Percentiles rank a stretch among this genome's conserved stretches.
These are phyloP conservation scores for Orbilia javanica DNA, from an alignment of 2,329 filamentous ascomycete species.

Conservation along the genomic window DNA sequence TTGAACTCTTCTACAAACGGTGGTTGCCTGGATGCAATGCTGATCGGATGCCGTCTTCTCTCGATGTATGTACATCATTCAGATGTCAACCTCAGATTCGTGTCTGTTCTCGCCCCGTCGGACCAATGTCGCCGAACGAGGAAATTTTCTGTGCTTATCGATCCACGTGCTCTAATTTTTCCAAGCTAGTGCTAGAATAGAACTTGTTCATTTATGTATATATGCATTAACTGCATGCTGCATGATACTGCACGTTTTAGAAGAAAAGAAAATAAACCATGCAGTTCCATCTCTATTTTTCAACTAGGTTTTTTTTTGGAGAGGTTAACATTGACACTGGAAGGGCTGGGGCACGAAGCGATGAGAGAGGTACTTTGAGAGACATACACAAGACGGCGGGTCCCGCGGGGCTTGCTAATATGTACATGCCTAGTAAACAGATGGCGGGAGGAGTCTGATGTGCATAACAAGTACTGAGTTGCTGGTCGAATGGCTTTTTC, in stretches of 20 bases:
- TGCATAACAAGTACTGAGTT: slow-evolving; percentile 6
- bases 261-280: background rate
- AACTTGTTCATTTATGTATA: slow-evolving; percentile 8
- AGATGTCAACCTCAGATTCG: background rate
- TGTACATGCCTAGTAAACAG: background rate
- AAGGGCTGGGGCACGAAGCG: no score
- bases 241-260: background rate
- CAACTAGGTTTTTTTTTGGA: background rate
- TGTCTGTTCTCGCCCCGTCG: background rate
- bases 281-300: background rate
- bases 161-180: slow-evolving; percentile 2
- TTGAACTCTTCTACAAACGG: background rate
- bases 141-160: slow-evolving; percentile 7
- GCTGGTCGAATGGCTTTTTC: background rate
- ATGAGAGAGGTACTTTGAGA: background rate
- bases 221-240: slow-evolving; percentile 19
- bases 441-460: slow-evolving; percentile 4
- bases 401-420: slow-evolving; percentile 31
- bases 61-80: background rate
- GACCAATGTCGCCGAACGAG: slow-evolving; percentile 3
- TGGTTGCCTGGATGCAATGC: slow-evolving; percentile 16
- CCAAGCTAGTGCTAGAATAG: background rate
- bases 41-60: slow-evolving; percentile 3
- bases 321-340: no score
- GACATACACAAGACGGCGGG: slow-evolving; percentile 21